Evolutionary conservation across 495 filamentous ascomycete genomes (phyloP).

Genomic region (Penicillium goetzii): DNA sequence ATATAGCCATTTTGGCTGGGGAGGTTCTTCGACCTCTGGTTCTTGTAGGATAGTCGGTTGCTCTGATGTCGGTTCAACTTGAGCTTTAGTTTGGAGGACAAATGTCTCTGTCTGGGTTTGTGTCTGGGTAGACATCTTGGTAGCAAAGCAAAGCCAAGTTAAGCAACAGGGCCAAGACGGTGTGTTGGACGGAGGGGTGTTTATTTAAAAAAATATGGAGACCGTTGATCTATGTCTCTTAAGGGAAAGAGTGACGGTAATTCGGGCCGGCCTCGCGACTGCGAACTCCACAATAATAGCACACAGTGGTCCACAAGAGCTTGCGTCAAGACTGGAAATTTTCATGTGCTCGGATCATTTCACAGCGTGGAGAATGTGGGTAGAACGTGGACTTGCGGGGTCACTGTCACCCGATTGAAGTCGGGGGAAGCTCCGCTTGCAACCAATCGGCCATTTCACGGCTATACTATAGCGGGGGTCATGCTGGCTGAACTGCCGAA

Average conservation of each 20-base stretch:
- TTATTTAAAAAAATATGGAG: not conserved
- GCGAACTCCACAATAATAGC: not conserved
- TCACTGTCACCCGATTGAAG: not conserved
- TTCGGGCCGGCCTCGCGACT: not conserved
- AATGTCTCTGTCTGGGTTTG: not conserved
- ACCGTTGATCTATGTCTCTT: not conserved
- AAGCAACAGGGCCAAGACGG: not conserved
- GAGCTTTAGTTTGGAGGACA: not conserved
- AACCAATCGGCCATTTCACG: not conserved
- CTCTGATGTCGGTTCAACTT: not conserved
- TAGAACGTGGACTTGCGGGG: not conserved
- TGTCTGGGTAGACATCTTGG: not conserved
- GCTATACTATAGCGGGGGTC: too few species aligned
- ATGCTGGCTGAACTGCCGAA: too few species aligned
- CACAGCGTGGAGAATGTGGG: not conserved
- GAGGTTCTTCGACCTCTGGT: not conserved
- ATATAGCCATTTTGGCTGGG: conserved; percentile 27
- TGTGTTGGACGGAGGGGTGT: not conserved
- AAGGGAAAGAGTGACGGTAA: too few species aligned
- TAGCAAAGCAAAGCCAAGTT: not conserved
- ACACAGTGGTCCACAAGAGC: too few species aligned
- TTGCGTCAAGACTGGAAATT: too few species aligned
- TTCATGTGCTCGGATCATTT: not conserved
- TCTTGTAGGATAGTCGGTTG: not conserved
- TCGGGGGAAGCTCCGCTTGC: not conserved